Evolutionary conservation across 1,284 basidiomycete species (phyloP).

Genomic region (Butyriboletus appendiculatus): DNA sequence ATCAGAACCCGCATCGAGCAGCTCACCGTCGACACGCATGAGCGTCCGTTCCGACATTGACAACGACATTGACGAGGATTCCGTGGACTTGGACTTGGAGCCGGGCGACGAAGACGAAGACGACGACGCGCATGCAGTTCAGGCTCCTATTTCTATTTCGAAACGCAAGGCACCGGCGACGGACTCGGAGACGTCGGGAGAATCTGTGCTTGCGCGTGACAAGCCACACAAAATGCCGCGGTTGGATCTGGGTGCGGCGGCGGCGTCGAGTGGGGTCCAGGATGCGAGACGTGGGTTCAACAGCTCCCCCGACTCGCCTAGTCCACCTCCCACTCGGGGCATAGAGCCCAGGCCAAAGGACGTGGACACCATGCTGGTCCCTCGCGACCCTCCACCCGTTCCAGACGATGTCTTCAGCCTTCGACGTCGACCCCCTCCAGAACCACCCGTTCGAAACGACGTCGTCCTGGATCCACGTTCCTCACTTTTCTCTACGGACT

Average conservation of each 20-base stretch:
- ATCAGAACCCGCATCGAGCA: constrained; percentile 22
- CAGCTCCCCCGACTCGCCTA: too few species aligned
- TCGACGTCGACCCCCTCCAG: too few species aligned
- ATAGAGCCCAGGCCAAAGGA: too few species aligned
- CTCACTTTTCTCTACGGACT: too few species aligned
- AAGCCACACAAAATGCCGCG: constrained; percentile 22
- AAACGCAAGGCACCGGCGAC: constrained; percentile 29
- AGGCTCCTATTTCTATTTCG: constrained; percentile 10
- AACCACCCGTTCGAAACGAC: too few species aligned
- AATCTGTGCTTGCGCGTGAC: constrained; percentile 1
- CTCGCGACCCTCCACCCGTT: too few species aligned
- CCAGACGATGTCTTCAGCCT: too few species aligned
- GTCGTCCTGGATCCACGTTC: too few species aligned
- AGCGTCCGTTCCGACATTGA: constrained; percentile 18
- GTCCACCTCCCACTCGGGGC: too few species aligned
- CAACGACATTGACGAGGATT: constrained; percentile 4
- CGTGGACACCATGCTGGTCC: too few species aligned
- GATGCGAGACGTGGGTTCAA: neutral
- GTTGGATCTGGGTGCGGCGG: constrained; percentile 9
- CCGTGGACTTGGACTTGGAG: constrained; percentile 12
- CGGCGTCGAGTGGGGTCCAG: neutral
- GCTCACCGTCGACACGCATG: constrained; percentile 16
- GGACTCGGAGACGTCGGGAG: constrained; percentile 3
- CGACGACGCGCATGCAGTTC: constrained; percentile 4
- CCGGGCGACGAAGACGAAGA: constrained; percentile 14